Evolutionary conservation across 2,329 filamentous ascomycete species (phyloP).

Genomic region (Cercospora zeina): DNA sequence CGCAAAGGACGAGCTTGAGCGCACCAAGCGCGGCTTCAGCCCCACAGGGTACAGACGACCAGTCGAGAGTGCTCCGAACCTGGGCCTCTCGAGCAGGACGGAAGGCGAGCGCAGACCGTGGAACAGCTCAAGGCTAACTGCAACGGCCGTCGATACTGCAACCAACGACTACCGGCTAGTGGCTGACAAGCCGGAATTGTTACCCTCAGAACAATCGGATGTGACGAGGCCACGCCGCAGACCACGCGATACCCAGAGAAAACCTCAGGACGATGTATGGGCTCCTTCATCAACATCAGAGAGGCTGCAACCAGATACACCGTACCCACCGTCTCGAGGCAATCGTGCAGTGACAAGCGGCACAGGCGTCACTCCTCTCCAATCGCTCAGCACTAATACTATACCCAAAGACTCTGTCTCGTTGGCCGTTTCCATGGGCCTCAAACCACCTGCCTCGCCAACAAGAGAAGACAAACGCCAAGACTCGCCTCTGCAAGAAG

Average conservation of each 20-base stretch:
- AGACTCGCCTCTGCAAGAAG: constrained; percentile 27
- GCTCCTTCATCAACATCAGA: constrained; percentile 29
- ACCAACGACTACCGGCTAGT: background rate
- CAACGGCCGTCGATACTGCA: background rate
- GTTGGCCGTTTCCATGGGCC: constrained; percentile 26
- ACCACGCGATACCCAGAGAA: constrained; percentile 16
- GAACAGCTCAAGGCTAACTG: background rate
- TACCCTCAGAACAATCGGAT: constrained; percentile 3
- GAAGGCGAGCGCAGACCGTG: constrained; percentile 9
- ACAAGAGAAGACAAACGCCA: constrained; percentile 21
- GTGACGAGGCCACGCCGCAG: constrained; percentile 8
- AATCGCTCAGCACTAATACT: constrained; percentile 36
- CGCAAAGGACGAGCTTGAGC: constrained; percentile 18
- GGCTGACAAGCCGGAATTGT: background rate
- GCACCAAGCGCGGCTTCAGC: constrained; percentile 21
- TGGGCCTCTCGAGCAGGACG: constrained; percentile 3
- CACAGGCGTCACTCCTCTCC: constrained; percentile 33
- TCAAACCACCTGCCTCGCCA: constrained; percentile 26
- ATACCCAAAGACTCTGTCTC: constrained; percentile 25
- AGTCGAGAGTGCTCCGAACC: background rate
- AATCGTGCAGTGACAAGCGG: constrained; percentile 32
- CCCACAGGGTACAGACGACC: constrained; percentile 18
- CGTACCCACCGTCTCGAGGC: constrained; percentile 17
- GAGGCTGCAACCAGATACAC: constrained; percentile 14
- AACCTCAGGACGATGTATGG: constrained; percentile 33